phyloP scores from a whole-genome alignment of 176 grass and related monocot genomes.

The Triticum turgidum region DNA sequence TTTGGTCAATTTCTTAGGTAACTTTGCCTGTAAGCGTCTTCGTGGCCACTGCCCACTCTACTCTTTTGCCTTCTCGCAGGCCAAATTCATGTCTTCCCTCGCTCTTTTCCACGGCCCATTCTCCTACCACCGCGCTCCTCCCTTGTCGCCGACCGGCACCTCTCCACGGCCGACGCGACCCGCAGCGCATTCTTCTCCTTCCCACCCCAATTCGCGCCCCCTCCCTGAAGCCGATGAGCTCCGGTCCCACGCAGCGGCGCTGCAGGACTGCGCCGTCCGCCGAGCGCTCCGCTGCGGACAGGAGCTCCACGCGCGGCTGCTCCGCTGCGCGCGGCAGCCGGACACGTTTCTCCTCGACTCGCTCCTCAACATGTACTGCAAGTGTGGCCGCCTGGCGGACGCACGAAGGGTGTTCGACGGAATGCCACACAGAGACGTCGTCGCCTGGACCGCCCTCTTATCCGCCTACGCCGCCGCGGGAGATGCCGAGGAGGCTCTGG shows the following conservation, averaged over 20 bases:
- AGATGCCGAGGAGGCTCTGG: neutral
- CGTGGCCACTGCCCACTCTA: too few species aligned
- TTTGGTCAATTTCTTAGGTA: too few species aligned
- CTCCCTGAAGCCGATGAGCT: neutral
- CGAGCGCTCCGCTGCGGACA: conserved; percentile 20
- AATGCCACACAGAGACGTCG: conserved; percentile 44
- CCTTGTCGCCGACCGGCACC: neutral
- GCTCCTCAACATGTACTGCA: conserved; percentile 22
- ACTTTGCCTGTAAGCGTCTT: neutral
- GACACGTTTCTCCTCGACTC: conserved; percentile 33
- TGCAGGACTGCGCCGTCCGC: conserved; percentile 20
- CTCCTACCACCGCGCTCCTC: neutral
- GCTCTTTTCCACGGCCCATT: neutral
- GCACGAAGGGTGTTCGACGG: conserved; percentile 44
- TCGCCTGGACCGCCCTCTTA: conserved; percentile 33
- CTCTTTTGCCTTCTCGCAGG: neutral
- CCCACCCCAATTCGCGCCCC: neutral
- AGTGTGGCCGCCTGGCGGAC: neutral
- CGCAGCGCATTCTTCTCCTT: neutral
- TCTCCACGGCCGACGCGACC: neutral
- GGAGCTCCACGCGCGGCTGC: conserved; percentile 38
- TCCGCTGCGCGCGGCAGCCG: neutral
- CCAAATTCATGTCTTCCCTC: conserved; percentile 11
- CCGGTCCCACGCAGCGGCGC: conserved; percentile 19
- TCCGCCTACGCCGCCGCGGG: neutral